A percentile compares a stretch with the other conserved stretches of the same genome.
Evolutionary conservation across 2,329 filamentous ascomycete genomes (phyloP).

Genomic region (Plenodomus biglobosus): DNA sequence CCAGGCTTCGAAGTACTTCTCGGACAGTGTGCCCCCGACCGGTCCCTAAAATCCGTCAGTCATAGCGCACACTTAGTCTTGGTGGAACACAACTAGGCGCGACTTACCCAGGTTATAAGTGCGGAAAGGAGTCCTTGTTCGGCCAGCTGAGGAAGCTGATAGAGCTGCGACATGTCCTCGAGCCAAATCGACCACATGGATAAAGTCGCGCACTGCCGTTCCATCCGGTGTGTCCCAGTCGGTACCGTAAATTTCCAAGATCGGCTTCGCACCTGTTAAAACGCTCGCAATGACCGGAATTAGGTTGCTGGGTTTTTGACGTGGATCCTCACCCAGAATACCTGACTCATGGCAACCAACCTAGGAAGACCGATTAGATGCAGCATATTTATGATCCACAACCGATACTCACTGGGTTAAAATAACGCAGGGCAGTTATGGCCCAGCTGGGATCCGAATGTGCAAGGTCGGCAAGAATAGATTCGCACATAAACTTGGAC

Average conservation of each 20-base stretch:
- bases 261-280: constrained; percentile 56
- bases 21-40: constrained; percentile 48
- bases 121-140: constrained; percentile 39
- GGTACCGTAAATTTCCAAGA: constrained; percentile 63
- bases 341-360: constrained; percentile 66
- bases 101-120: constrained; percentile 46
- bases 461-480: constrained; percentile 64
- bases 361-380: constrained; percentile 19
- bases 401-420: constrained; percentile 57
- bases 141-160: constrained; percentile 38
- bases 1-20: constrained; percentile 46
- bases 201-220: constrained; percentile 67
- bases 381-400: neutral
- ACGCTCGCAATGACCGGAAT: constrained; percentile 66
- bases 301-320: constrained; percentile 63
- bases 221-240: constrained; percentile 68
- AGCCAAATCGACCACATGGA: constrained; percentile 67
- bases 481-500: constrained; percentile 69
- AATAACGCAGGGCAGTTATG: constrained; percentile 66
- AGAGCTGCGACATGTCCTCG: constrained; percentile 65
- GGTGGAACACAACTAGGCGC: no score
- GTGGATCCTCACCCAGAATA: constrained; percentile 64
- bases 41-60: constrained; percentile 38
- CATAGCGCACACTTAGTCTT: neutral
- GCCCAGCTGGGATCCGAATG: constrained; percentile 63